Base-by-base conservation (phyloP, 2,329 filamentous ascomycete genomes). In the Alternaria triticina region DNA sequence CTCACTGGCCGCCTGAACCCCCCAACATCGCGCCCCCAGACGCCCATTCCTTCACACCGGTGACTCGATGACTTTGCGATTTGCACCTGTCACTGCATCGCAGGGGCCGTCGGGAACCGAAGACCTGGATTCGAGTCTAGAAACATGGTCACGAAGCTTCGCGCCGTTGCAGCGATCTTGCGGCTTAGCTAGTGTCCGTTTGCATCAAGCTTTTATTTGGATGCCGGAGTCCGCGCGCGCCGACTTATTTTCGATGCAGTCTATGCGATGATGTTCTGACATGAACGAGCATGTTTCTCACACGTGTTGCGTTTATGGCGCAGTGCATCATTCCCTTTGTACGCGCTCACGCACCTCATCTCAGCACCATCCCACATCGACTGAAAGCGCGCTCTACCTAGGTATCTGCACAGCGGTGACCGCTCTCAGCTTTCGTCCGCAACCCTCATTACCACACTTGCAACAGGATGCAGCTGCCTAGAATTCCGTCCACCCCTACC, bases 1-100 rank as follows among this genome's bases (percentile, higher is more conserved):
- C 20, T 51, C 28, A 51, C 57, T 51, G 49, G 64, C 57, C 61
- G 65, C 65, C 65, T 67, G 50, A 55, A 58, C 50, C 54, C 55
- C 36, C 43, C 50, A 55, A 33, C 25, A 55, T 36, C 1, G 23
- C 49, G 43, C 30, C 27, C 44, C 11, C 25, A 57, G 17, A n/a
- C 25, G 45, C 44, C 25, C 23, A 28, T 40, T n/a, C 51, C n/a
- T n/a, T 57, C 17, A 27, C 22, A 27, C 44, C 25, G 44, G n/a
- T 40, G 43, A 13, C 36, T 23, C 61, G 60, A 66, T 66, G 57
- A 30, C 15, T 27, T 49, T 27, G 43, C 60, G 43, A n/a, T 28
- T 28, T 60, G 61, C 54, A 47, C 54, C 46, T 55, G 11, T 36
- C 47, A 57, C 36, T 23, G 49, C 57, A 60, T 63, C 61, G 61